Evolutionary conservation across 306 rosid genomes (phyloP), one percentile per base, ranked within the genome.

Genomic region (Arachis stenosperma): DNA sequence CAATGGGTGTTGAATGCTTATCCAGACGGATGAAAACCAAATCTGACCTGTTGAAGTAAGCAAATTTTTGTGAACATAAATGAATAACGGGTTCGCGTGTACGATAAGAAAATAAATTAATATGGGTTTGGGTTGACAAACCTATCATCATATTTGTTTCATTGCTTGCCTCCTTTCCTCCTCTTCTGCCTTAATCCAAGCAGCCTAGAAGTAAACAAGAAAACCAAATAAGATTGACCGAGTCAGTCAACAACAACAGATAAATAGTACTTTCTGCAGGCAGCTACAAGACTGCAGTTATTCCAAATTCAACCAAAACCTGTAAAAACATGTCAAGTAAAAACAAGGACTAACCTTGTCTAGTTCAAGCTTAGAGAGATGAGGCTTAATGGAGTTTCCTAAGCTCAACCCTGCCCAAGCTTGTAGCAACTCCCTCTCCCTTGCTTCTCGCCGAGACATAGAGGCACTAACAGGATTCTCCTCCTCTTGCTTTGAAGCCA

Each of bases 181-280:
- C 74, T 90, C 90, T 71, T 89, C 97, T 74, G 97, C 94, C 88
- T 89, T 89, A 56, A 82, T 88, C 97, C 98, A 93, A 54, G 96
- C 91, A 76, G 94, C 96, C 98, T 93, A 75, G 14, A 74, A 75
- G 9, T 74, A 50, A 70, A 75, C 68, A 17, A 40, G 40, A 30
- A 76, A 61, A 44, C 58, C 70, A 65, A 6, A 61, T 51, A 61
- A 9, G 69, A 30, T 68, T 47, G 5, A 29, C 42, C 52, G 12
- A 73, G 59, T 83, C 78, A 76, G 42, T 30, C 69, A 33, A 30
- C 61, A 76, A 41, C 41, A 78, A 30, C 61, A n/a, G 57, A n/a
- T n/a, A 52, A 50, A 50, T 11, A 50, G 6, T 6, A 11, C 17
- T 8, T 27, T 64, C 39, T 42, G 50, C 73, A 63, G 37, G 37